Percentiles rank a stretch among this genome's conserved stretches.
Evolutionary conservation across 148 eudicot genomes (phyloP).

Genomic region (Oxyria digyna): DNA sequence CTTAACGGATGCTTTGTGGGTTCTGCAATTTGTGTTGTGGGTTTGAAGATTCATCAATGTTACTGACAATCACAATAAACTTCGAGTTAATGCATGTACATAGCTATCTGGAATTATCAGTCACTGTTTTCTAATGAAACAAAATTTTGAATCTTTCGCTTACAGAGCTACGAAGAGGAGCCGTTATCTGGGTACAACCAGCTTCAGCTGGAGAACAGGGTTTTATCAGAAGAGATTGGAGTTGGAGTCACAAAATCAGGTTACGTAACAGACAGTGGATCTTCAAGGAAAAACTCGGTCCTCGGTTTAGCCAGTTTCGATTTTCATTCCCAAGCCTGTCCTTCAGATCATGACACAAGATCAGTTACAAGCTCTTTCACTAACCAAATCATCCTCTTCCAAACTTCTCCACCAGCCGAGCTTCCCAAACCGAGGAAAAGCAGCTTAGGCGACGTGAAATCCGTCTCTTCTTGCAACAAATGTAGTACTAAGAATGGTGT

Average conservation of each 20-base stretch:
- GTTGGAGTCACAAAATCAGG: slow-evolving; percentile 20
- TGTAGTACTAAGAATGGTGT: background rate
- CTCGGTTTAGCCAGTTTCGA: slow-evolving; percentile 19
- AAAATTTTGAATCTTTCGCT: background rate
- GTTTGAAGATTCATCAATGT: background rate
- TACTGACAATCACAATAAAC: background rate
- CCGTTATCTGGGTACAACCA: slow-evolving; percentile 56
- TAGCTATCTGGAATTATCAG: background rate
- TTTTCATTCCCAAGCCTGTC: slow-evolving; percentile 12
- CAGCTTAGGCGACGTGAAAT: slow-evolving; percentile 52
- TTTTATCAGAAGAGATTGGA: slow-evolving; percentile 24
- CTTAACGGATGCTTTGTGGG: background rate
- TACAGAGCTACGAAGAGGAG: slow-evolving; percentile 76
- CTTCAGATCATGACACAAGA: slow-evolving; percentile 30
- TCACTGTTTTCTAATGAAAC: background rate
- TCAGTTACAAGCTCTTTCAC: slow-evolving; percentile 46
- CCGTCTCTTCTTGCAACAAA: slow-evolving; percentile 14
- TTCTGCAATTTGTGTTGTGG: background rate
- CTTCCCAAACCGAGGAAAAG: slow-evolving; percentile 44
- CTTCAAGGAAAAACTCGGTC: slow-evolving; percentile 21
- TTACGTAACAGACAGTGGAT: slow-evolving; percentile 18
- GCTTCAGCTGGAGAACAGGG: slow-evolving; percentile 23
- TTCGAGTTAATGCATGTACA: too few relatives aligned
- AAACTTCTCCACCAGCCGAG: slow-evolving; percentile 37
- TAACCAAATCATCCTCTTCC: slow-evolving; percentile 20